phyloP scores from a whole-genome alignment of 2,329 filamentous ascomycete genomes.

The Penicillium polonicum region DNA sequence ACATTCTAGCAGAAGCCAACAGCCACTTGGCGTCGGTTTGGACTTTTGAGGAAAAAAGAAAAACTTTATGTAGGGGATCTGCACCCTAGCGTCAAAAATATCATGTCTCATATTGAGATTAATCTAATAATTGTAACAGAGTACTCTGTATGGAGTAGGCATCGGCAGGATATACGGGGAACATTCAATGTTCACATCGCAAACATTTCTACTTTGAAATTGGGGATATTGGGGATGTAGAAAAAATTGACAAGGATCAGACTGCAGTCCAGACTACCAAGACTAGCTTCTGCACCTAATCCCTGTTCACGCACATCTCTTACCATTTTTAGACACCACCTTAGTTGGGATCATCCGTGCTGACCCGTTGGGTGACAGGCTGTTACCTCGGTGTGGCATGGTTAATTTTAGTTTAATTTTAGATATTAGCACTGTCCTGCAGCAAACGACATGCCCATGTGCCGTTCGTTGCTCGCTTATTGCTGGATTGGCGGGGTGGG shows the following conservation, averaged over 20 bases:
- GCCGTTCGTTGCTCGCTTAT: background rate
- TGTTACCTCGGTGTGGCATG: background rate
- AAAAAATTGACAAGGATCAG: background rate
- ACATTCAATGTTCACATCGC: background rate
- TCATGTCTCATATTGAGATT: background rate
- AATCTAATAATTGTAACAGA: background rate
- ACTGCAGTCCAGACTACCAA: background rate
- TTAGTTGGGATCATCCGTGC: background rate
- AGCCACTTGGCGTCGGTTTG: background rate
- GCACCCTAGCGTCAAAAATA: background rate
- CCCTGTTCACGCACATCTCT: conserved; percentile 5
- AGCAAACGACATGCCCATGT: background rate
- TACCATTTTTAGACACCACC: conserved; percentile 1
- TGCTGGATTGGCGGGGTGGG: background rate
- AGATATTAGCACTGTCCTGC: background rate
- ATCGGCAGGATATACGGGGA: background rate
- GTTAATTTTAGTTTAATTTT: background rate
- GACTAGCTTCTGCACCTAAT: background rate
- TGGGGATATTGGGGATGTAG: background rate
- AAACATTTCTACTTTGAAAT: background rate
- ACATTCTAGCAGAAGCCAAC: background rate
- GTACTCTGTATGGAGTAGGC: background rate
- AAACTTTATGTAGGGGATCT: background rate
- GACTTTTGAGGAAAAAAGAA: background rate
- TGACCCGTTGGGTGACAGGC: background rate